phyloP scores from a whole-genome alignment of 805 yeast genomes.

The Metschnikowia lachancei region DNA sequence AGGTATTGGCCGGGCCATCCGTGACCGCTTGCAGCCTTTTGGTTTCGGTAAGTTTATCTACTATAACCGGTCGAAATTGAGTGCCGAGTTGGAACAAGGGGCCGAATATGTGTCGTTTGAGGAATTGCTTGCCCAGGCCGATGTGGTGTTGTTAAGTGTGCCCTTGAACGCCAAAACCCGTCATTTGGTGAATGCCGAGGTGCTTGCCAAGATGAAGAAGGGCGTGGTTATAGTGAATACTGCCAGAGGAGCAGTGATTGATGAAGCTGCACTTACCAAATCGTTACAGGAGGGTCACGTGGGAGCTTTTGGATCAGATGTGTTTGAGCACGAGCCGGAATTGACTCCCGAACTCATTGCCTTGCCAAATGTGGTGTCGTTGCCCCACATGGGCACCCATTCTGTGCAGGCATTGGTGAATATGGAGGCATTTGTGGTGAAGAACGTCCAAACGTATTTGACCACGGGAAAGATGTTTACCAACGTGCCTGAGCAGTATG shows the following conservation, averaged over 20 bases:
- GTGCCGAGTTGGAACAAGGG: slow-evolving; percentile 61
- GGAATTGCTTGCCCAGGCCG: slow-evolving; percentile 60
- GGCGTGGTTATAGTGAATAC: slow-evolving; percentile 80
- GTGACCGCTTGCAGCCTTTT: slow-evolving; percentile 69
- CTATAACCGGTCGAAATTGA: slow-evolving; percentile 62
- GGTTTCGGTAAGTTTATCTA: slow-evolving; percentile 71
- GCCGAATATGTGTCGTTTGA: slow-evolving; percentile 73
- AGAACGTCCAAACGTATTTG: slow-evolving; percentile 59
- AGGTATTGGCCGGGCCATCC: slow-evolving; percentile 81
- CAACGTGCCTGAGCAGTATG: slow-evolving; percentile 75
- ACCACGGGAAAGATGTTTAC: slow-evolving; percentile 66
- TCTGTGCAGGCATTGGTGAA: slow-evolving; percentile 67
- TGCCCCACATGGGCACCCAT: slow-evolving; percentile 91
- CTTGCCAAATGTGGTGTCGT: slow-evolving; percentile 66
- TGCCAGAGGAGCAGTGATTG: slow-evolving; percentile 83
- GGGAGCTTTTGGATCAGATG: slow-evolving; percentile 70
- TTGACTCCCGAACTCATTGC: slow-evolving; percentile 60
- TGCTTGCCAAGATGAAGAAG: slow-evolving; percentile 67
- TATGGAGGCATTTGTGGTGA: slow-evolving; percentile 79
- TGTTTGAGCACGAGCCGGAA: slow-evolving; percentile 71
- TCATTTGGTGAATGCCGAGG: slow-evolving; percentile 62
- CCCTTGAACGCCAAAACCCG: slow-evolving; percentile 73
- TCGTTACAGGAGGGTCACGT: slow-evolving; percentile 63
- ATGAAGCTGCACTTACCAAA: slow-evolving; percentile 56
- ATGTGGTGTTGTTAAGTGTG: slow-evolving; percentile 69